phyloP scores from a whole-genome alignment of 805 yeast genomes.

The Wickerhamomyces alni region DNA sequence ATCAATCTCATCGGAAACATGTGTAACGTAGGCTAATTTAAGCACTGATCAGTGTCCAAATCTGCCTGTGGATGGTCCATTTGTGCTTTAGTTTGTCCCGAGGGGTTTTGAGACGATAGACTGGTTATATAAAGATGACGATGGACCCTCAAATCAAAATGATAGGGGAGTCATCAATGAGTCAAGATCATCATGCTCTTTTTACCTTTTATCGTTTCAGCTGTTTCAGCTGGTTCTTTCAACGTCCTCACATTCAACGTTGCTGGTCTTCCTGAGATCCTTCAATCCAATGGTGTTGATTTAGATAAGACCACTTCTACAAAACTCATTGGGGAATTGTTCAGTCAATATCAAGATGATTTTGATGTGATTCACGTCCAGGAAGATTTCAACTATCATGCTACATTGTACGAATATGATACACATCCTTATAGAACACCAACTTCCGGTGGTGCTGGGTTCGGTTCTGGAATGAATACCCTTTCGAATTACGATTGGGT shows the following conservation, averaged over 20 bases:
- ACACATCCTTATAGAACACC: conserved; percentile 7
- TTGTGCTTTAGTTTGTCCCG: too few species aligned
- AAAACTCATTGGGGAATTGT: conserved; percentile 3
- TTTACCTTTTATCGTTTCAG: too few species aligned
- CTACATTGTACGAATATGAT: conserved; percentile 6
- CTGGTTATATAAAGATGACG: too few species aligned
- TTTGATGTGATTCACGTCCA: conserved; percentile 8
- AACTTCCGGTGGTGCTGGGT: conserved; percentile 7
- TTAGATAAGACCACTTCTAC: conserved; percentile 7
- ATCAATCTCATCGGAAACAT: too few species aligned
- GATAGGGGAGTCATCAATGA: too few species aligned
- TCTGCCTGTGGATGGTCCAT: too few species aligned
- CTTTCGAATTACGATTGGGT: conserved; percentile 7
- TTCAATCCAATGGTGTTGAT: conserved; percentile 4
- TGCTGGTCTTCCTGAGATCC: conserved; percentile 7
- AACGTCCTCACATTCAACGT: conserved; percentile 8
- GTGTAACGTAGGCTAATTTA: too few species aligned
- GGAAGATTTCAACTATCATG: conserved; percentile 10
- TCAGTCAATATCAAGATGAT: not conserved
- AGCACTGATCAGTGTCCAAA: too few species aligned
- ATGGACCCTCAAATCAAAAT: too few species aligned
- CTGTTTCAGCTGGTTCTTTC: not conserved
- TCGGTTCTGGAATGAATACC: conserved; percentile 8
- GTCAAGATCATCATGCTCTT: too few species aligned
- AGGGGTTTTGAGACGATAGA: too few species aligned